Conservation (phyloP, 148 eudicot genomes). For the Heliosperma pusillum region DNA sequence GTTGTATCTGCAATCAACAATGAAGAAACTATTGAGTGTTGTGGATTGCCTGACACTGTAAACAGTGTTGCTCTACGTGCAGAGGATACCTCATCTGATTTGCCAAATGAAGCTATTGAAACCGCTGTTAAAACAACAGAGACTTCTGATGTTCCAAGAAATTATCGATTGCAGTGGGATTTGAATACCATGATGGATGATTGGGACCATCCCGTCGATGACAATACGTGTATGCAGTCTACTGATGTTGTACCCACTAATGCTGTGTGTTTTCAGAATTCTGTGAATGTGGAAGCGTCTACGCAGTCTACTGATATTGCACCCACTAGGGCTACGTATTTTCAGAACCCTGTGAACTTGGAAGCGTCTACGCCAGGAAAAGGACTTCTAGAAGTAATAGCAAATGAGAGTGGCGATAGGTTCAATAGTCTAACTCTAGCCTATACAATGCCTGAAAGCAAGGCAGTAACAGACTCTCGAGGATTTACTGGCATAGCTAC, state of each 20-base stretch:
- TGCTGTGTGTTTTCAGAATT: constrained; percentile 2
- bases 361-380: not conserved
- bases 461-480: not conserved
- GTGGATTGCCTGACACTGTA: not conserved
- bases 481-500: not conserved
- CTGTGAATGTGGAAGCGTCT: not conserved
- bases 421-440: not conserved
- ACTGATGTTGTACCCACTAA: not conserved
- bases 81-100: constrained; percentile 20
- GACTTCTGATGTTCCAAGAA: constrained; percentile 26
- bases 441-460: not conserved
- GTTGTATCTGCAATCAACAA: constrained; percentile 12
- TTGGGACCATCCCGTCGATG: constrained; percentile 56
- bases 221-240: constrained; percentile 15
- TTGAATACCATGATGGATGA: constrained; percentile 58
- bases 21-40: constrained; percentile 17
- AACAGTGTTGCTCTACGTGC: constrained; percentile 7
- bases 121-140: constrained; percentile 12
- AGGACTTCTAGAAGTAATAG: constrained; percentile 3
- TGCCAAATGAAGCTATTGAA: not conserved
- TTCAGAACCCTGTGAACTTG: constrained; percentile 3
- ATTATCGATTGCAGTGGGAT: constrained; percentile 61
- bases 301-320: not conserved
- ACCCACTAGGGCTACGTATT: not conserved
- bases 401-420: not conserved